A percentile compares a stretch with the other conserved stretches of the same genome.
Conservation (phyloP, 2,329 filamentous ascomycete species). For the Aspergillus neoniger region DNA sequence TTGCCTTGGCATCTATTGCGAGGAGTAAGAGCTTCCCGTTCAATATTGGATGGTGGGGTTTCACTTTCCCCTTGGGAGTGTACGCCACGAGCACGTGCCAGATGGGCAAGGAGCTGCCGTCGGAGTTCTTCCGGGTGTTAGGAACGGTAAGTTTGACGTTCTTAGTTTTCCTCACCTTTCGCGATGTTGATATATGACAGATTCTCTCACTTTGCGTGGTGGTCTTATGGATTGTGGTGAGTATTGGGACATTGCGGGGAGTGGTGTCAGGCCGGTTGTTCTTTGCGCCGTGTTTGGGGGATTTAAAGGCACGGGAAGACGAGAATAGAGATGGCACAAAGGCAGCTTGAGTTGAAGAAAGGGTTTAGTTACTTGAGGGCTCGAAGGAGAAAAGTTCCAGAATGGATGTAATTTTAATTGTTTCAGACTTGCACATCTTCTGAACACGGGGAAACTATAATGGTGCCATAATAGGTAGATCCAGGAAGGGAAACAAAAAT, state of each 20-base stretch:
- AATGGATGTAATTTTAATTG: neutral
- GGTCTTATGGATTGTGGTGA: constrained; percentile 59
- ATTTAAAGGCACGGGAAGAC: constrained; percentile 29
- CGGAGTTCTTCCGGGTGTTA: constrained; percentile 57
- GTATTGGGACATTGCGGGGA: constrained; percentile 51
- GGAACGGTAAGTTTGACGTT: constrained; percentile 47
- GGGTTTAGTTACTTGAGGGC: neutral
- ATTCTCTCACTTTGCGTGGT: constrained; percentile 56
- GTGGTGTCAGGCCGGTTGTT: constrained; percentile 54
- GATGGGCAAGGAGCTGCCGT: constrained; percentile 55
- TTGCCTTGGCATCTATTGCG: constrained; percentile 40
- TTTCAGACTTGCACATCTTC: too few species aligned
- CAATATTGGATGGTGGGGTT: constrained; percentile 66
- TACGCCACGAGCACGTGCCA: constrained; percentile 51
- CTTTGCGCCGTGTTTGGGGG: constrained; percentile 56
- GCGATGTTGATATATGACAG: constrained; percentile 19
- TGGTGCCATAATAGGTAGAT: too few species aligned
- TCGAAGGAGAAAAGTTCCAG: neutral
- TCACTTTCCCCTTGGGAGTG: constrained; percentile 61
- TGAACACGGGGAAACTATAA: too few species aligned
- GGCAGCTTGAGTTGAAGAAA: constrained; percentile 16
- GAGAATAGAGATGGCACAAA: constrained; percentile 19
- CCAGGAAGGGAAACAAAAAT: too few species aligned
- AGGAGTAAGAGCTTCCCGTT: constrained; percentile 53
- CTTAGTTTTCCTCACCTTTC: neutral